phyloP scores from a whole-genome alignment of 2,329 filamentous ascomycete genomes.

The Aspergillus sp. region DNA sequence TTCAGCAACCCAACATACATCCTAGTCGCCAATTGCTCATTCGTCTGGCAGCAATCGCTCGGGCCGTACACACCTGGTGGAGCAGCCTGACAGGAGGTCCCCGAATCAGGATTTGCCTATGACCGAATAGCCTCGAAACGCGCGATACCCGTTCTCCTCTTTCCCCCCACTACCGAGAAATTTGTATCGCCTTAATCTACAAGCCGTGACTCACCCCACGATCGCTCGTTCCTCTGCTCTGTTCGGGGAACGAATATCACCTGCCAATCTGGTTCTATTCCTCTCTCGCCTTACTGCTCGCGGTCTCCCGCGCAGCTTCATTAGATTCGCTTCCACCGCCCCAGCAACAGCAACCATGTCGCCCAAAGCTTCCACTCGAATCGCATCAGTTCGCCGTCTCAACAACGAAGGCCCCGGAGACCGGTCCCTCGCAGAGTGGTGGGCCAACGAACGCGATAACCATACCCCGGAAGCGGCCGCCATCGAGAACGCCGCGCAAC shows the following conservation, averaged over 20 bases:
- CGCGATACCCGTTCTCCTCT: neutral
- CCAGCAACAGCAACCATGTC: conserved; percentile 25
- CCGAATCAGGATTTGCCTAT: neutral
- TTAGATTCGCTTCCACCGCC: conserved; percentile 24
- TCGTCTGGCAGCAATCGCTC: neutral
- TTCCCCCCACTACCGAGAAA: neutral
- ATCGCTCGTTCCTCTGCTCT: neutral
- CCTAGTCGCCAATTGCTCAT: neutral
- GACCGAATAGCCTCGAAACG: neutral
- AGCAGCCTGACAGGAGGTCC: conserved; percentile 1
- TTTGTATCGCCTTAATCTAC: neutral
- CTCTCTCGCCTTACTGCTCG: conserved; percentile 31
- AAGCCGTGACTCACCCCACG: neutral
- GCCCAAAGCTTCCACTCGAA: conserved; percentile 31
- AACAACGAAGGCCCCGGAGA: conserved; percentile 36
- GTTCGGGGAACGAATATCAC: neutral
- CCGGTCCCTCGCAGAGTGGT: conserved; percentile 41
- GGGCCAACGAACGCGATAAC: conserved; percentile 37
- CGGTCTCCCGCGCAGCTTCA: conserved; percentile 32
- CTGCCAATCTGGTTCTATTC: conserved; percentile 31
- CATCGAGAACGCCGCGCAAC: conserved; percentile 66
- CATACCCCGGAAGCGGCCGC: conserved; percentile 50
- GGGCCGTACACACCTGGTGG: conserved; percentile 1
- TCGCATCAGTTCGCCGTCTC: conserved; percentile 42
- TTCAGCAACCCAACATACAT: neutral